A percentile compares a stretch with the other conserved stretches of the same genome.
Evolutionary conservation across 1,284 basidiomycete species (phyloP).

Genomic region (Cystobasidiaceae sp.): DNA sequence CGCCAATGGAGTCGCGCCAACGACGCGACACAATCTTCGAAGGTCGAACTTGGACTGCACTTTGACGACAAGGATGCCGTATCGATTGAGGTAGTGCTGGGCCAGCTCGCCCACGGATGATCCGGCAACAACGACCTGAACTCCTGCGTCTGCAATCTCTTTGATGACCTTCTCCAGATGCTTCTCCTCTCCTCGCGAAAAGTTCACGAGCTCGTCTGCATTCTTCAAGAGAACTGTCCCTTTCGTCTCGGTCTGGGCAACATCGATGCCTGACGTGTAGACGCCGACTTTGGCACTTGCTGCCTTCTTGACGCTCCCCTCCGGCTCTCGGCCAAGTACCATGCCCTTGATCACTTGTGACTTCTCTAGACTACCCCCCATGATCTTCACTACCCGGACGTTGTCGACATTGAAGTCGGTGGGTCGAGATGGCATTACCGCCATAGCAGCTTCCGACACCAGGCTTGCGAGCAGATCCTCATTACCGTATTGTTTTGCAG

Average conservation of each 20-base stretch:
- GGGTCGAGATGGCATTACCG: slow-evolving; percentile 58
- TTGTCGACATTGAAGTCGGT: slow-evolving; percentile 87
- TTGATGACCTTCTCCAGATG: slow-evolving; percentile 92
- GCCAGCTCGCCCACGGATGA: slow-evolving; percentile 92
- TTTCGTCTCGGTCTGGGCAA: slow-evolving; percentile 97
- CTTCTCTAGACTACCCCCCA: slow-evolving; percentile 78
- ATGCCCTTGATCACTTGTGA: slow-evolving; percentile 93
- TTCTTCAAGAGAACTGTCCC: slow-evolving; percentile 95
- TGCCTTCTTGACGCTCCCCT: slow-evolving; percentile 78
- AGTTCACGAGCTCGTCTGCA: slow-evolving; percentile 94
- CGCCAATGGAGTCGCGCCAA: slow-evolving; percentile 92
- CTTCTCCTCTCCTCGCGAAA: slow-evolving; percentile 90
- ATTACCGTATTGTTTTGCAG: slow-evolving; percentile 93
- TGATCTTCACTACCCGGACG: slow-evolving; percentile 96
- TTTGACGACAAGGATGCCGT: slow-evolving; percentile 91
- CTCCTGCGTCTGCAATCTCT: slow-evolving; percentile 93
- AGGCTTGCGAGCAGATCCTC: slow-evolving; percentile 78
- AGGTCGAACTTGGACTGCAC: slow-evolving; percentile 98
- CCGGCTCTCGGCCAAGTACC: slow-evolving; percentile 95
- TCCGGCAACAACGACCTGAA: slow-evolving; percentile 89
- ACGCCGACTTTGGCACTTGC: slow-evolving; percentile 83
- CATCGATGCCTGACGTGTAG: slow-evolving; percentile 86
- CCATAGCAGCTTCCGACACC: slow-evolving; percentile 85
- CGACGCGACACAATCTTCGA: slow-evolving; percentile 85
- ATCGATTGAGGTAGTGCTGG: slow-evolving; percentile 91